Base-by-base conservation (phyloP, 164 flowering plant species). In the Kalanchoe fedtschenkoi region DNA sequence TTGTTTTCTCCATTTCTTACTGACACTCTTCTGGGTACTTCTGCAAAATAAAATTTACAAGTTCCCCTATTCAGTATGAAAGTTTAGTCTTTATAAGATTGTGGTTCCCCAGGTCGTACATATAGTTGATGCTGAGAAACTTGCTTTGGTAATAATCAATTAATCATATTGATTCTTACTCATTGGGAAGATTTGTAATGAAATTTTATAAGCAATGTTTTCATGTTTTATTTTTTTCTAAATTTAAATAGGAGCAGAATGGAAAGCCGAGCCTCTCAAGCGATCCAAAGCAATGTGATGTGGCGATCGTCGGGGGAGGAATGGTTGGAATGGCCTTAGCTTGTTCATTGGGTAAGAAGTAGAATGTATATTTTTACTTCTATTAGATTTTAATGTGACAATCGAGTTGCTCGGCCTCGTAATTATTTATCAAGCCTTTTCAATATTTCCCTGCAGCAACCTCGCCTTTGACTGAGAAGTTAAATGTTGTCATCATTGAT, bases 321-420 rank as follows among this genome's bases (percentile, higher is more conserved):
- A 81, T 93, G 99, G 99, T 93, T 70, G 99, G 99, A 58, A 78
- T 91, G 86, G 95, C 97, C 68, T 70, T 93, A 17, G 97, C 97
- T 68, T 83, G 90, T 79, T 83, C 95, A 47, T 75, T 90, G 38
- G 90, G 99, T 92, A 78, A 58, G 84, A 66, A 37, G 42, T 43
- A 15, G n/a, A 35, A 34, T 44, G 51, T 57, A 4, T 6, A 14
- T 64, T 60, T 56, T 34, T 60, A 24, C 60, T 65, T 21, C 21
- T 65, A 22, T 62, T 16, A 15, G 4, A 19, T 38, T n/a, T 24
- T 30, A 1, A 41, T 43, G 37, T 2, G 1, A 29, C 33, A 44
- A 24, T 61, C 2, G 19, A 29, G 33, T 46, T 6, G 32, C 6
- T 44, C 13, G 29, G 53, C 15, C 19, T 22, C 17, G 37, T 34